Percentiles rank a stretch among this genome's conserved stretches.
These are phyloP conservation scores for Fonsecaea pedrosoi DNA, from an alignment of 2,329 filamentous ascomycete genomes.

Conservation along the genomic window DNA sequence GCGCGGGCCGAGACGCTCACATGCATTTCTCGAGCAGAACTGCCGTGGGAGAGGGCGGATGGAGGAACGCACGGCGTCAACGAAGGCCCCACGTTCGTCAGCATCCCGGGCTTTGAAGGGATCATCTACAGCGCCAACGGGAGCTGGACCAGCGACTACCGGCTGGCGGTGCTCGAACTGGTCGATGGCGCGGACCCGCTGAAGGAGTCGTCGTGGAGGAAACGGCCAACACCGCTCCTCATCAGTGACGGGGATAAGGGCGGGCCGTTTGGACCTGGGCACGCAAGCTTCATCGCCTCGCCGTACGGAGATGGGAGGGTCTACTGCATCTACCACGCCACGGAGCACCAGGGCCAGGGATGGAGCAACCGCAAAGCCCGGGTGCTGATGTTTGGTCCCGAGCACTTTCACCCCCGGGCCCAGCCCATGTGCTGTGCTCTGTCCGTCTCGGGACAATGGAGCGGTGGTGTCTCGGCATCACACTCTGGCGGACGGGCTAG, in stretches of 20 bases:
- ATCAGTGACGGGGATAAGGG: slow-evolving; percentile 28
- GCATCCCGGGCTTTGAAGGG: slow-evolving; percentile 34
- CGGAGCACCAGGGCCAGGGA: slow-evolving; percentile 33
- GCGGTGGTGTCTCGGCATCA: slow-evolving; percentile 8
- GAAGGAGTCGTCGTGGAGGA: slow-evolving; percentile 33
- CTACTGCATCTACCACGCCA: slow-evolving; percentile 41
- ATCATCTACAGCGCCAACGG: slow-evolving; percentile 41
- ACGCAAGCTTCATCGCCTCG: slow-evolving; percentile 37
- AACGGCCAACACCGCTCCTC: slow-evolving; percentile 34
- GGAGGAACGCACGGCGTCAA: slow-evolving; percentile 37
- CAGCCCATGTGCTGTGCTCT: slow-evolving; percentile 36
- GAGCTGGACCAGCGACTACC: slow-evolving; percentile 39
- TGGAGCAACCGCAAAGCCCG: slow-evolving; percentile 40
- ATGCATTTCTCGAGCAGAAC: slow-evolving; percentile 32
- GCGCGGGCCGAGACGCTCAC: slow-evolving; percentile 27
- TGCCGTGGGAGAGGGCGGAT: slow-evolving; percentile 38
- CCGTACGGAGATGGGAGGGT: slow-evolving; percentile 26
- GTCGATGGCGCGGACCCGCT: slow-evolving; percentile 27
- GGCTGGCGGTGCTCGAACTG: slow-evolving; percentile 34
- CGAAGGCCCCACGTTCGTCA: slow-evolving; percentile 38
- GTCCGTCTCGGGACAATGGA: slow-evolving; percentile 12
- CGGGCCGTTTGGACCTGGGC: slow-evolving; percentile 40
- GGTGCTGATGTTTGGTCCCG: slow-evolving; percentile 26
- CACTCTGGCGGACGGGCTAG: neutral
- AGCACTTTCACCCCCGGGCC: slow-evolving; percentile 29